Evolutionary conservation across 1,139 yeast genomes (phyloP), one percentile per base, ranked within the genome.

Genomic region (Candida gigantensis): DNA sequence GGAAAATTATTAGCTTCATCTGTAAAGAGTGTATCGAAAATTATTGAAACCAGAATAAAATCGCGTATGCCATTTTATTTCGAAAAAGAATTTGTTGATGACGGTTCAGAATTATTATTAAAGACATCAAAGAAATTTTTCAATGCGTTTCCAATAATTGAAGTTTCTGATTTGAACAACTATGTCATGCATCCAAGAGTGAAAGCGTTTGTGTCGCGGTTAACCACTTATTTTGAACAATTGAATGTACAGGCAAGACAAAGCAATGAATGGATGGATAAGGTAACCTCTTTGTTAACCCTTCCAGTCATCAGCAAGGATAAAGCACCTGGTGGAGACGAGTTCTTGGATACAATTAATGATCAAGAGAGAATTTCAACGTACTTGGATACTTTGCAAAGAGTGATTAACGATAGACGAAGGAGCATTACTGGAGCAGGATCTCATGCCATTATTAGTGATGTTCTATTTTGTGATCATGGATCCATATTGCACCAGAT

Each of bases 281-380:
- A 72, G 11, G 60, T 88, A 37, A 53, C 66, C 8, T 51, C 51
- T 1, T 58, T 81, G 11, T 65, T 81, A 42, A 58, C 62, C 37
- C 67, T 63, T 35, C 81, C 74, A 6, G 63, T 79, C 24, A 64
- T 62, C 43, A 55, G 62, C 2, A 69, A 66, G 25, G 73, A 71
- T 11, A 65, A 68, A 34, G 69, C 69, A 36, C 81, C 84, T 2
- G 79, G 79, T 42, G 95, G 94, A 13, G 86, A 79, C 37, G 97
- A 89, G 49, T 92, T 89, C 55, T 81, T 78, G 17, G 74, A 74
- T 11, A 80, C 94, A 0, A 67, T 90, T 34, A 77, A 77, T 28
- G 81, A 77, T 32, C 97, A 90, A 57, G 94, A 84, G 41, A 69
- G 72, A 41, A 82, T 82, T 0, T 80, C 80, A 30, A 72, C 79